Evolutionary conservation across 2,329 filamentous ascomycete genomes (phyloP).

Genomic region (Penicillium polonicum): DNA sequence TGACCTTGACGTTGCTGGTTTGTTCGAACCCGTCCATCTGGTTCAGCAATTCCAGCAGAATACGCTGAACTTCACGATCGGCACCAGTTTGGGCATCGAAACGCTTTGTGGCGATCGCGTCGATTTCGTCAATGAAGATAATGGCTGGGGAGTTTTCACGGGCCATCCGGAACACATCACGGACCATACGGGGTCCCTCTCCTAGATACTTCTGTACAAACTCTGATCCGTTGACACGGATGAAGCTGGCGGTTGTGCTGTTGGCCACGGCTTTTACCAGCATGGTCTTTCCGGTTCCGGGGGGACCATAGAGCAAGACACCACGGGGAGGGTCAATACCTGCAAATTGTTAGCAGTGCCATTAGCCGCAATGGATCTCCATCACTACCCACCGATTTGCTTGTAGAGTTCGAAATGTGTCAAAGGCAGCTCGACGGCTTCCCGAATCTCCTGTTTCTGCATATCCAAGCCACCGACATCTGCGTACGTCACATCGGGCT

Average conservation of each 20-base stretch:
- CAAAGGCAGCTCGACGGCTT: constrained; percentile 93
- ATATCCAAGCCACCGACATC: constrained; percentile 98
- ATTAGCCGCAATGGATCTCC: no score
- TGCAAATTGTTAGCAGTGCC: constrained; percentile 29
- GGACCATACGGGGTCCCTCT: constrained; percentile 97
- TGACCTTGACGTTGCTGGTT: constrained; percentile 98
- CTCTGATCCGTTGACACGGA: constrained; percentile 95
- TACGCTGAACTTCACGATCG: constrained; percentile 97
- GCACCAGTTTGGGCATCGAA: constrained; percentile 98
- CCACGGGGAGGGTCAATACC: constrained; percentile 92
- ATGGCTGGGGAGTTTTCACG: constrained; percentile 97
- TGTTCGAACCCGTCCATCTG: constrained; percentile 99
- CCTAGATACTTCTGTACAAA: constrained; percentile 99
- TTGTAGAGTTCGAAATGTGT: constrained; percentile 99
- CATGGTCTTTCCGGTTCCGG: constrained; percentile 96
- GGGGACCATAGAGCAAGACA: constrained; percentile 92
- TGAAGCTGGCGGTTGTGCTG: constrained; percentile 96
- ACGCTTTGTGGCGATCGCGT: constrained; percentile 97
- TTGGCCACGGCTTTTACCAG: constrained; percentile 98
- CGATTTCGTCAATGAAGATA: constrained; percentile 99
- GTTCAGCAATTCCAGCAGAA: constrained; percentile 93
- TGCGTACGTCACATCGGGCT: constrained; percentile 96
- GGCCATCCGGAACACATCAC: constrained; percentile 98
- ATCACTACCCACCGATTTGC: constrained; percentile 70
- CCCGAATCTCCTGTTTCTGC: constrained; percentile 99